Evolutionary conservation across 257 asterid species (phyloP).

Genomic region (Solanum ahanhuiri): DNA sequence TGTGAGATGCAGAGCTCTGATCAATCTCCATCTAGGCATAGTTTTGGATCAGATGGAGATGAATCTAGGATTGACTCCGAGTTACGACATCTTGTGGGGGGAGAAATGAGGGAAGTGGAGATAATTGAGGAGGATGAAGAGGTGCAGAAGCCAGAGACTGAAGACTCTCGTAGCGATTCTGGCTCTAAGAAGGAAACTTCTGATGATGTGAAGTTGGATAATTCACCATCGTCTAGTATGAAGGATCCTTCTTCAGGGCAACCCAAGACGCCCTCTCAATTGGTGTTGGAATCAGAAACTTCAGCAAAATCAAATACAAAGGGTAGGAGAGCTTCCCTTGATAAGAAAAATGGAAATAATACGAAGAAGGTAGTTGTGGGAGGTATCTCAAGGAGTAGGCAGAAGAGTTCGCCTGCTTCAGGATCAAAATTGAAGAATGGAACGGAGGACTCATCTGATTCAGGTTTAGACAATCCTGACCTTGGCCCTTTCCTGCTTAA

Average conservation of each 20-base stretch:
- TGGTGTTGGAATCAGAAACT: constrained; percentile 34
- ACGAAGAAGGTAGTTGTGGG: constrained; percentile 17
- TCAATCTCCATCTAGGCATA: constrained; percentile 79
- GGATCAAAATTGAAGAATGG: constrained; percentile 44
- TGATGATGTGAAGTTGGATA: constrained; percentile 18
- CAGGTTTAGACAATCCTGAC: constrained; percentile 54
- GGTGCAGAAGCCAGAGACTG: constrained; percentile 32
- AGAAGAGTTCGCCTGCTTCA: constrained; percentile 8
- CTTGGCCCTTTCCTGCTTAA: constrained; percentile 82
- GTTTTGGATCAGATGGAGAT: constrained; percentile 92
- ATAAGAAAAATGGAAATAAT: constrained; percentile 27
- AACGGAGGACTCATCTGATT: constrained; percentile 34
- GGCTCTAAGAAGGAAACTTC: constrained; percentile 34
- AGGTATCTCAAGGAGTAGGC: constrained; percentile 12
- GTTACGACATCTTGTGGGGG: constrained; percentile 80
- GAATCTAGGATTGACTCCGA: constrained; percentile 87
- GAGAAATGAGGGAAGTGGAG: constrained; percentile 78
- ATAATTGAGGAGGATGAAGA: constrained; percentile 74
- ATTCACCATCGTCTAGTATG: constrained; percentile 25
- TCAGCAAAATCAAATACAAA: constrained; percentile 44
- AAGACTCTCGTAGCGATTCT: constrained; percentile 25
- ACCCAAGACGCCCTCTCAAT: constrained; percentile 28
- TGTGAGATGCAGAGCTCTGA: constrained; percentile 98
- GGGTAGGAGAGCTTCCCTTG: constrained; percentile 34
- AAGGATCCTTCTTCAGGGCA: constrained; percentile 28